Evolutionary conservation across 2,329 filamentous ascomycete genomes (phyloP).

Genomic region (Colletotrichum kahawae): DNA sequence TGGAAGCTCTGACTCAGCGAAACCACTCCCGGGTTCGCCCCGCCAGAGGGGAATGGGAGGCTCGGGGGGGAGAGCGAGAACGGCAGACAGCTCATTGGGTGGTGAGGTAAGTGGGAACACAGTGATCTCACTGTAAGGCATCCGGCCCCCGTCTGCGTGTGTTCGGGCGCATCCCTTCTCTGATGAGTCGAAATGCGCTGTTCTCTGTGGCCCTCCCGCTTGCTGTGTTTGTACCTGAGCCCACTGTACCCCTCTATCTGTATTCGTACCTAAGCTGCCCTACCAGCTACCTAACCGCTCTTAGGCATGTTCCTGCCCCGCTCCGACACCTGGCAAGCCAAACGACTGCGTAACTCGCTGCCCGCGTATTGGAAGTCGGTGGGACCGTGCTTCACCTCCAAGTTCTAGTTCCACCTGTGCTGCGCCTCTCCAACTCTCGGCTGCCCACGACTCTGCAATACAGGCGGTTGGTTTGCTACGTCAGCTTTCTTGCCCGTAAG

Average conservation of each 20-base stretch:
- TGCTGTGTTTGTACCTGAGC: not conserved
- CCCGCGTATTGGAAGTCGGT: conserved; percentile 14
- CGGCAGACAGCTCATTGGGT: not conserved
- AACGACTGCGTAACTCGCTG: conserved; percentile 14
- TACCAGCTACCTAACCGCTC: not conserved
- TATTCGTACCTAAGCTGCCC: conserved; percentile 4
- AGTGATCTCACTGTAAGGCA: not conserved
- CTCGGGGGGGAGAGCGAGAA: conserved; percentile 11
- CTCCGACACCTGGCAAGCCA: conserved; percentile 14
- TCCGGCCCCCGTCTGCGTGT: not conserved
- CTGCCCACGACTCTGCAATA: conserved; percentile 16
- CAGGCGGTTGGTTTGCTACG: conserved; percentile 22
- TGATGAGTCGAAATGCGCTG: not conserved
- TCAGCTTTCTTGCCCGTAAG: conserved; percentile 22
- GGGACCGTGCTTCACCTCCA: conserved; percentile 23
- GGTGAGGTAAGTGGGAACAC: not conserved
- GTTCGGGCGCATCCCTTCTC: not conserved
- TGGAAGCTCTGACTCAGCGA: not conserved
- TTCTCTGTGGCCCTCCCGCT: not conserved
- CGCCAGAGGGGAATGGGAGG: not conserved
- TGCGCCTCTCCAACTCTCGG: conserved; percentile 19
- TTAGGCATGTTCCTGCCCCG: conserved; percentile 17
- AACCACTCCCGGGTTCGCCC: not conserved
- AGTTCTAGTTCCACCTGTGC: conserved; percentile 22
- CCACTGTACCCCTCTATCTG: not conserved